Evolutionary conservation across 768 basidiomycete genomes (phyloP).

Genomic region (Macrolepiota dolichaula): DNA sequence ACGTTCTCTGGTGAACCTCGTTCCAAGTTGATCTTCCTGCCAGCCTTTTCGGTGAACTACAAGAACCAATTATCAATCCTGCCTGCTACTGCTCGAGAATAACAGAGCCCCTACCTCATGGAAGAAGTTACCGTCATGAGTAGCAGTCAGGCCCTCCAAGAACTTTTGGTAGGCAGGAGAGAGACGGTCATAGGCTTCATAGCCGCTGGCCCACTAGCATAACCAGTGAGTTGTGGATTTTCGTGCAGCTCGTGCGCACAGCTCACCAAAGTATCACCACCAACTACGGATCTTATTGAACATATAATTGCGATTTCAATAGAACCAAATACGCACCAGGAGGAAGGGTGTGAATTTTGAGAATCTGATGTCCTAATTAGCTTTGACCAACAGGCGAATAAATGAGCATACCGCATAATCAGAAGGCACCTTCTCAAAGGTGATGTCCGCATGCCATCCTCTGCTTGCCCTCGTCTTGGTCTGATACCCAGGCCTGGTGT

Average conservation of each 20-base stretch:
- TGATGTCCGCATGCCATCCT: conserved; percentile 57
- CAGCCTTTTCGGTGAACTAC: not conserved
- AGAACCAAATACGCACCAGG: conserved; percentile 19
- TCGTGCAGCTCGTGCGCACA: conserved; percentile 18
- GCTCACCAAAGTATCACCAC: conserved; percentile 39
- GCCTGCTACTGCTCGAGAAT: no score
- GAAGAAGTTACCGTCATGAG: conserved; percentile 34
- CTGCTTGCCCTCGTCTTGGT: conserved; percentile 33
- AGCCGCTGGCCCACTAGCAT: conserved; percentile 31
- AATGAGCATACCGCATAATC: conserved; percentile 44
- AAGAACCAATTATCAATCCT: no score
- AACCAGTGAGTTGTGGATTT: not conserved
- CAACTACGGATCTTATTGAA: conserved; percentile 20
- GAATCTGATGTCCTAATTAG: conserved; percentile 20
- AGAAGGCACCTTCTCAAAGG: conserved; percentile 57
- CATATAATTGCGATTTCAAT: not conserved
- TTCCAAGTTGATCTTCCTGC: conserved; percentile 19
- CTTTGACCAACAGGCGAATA: not conserved
- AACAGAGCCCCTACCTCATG: not conserved
- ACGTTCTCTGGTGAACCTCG: conserved; percentile 54
- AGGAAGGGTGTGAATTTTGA: conserved; percentile 40
- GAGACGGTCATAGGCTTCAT: conserved; percentile 63
- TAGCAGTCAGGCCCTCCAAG: conserved; percentile 56
- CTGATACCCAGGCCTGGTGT: conserved; percentile 31
- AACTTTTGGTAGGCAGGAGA: conserved; percentile 51